Evolutionary conservation across 2,329 filamentous ascomycete species (phyloP), one percentile per base, ranked within the genome.

Genomic region (Claviceps paspali): DNA sequence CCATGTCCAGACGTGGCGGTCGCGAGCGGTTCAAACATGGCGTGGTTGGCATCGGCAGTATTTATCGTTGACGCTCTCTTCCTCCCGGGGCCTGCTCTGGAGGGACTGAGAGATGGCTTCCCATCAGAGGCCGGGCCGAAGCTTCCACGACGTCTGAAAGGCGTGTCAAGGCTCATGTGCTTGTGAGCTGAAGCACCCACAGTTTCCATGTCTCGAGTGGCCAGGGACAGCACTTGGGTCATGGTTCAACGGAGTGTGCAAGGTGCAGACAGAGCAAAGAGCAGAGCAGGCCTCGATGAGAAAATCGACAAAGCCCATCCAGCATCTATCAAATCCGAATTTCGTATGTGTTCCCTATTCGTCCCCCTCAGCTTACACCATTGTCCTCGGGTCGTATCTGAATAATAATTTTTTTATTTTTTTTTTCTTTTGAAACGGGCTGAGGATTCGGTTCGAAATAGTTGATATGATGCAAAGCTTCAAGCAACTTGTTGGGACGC

Each of bases 31-130:
- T 54, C 53, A 35, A 51, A 45, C 40, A 52, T 49, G 37, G 47
- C 49, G 47, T 52, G 55, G 42, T 58, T 64, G n/a, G 60, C 59
- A 41, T 67, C 62, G 15, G 58, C 57, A 28, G 60, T 57, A 43
- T 62, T 60, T 49, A 66, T 62, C 35, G 65, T 61, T 31, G 61
- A 59, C 28, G 63, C 55, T 41, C 67, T 60, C 49, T 68, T 70
- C 46, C 58, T 53, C 31, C 46, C 43, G 26, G 42, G 22, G 15
- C 41, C 33, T 23, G 38, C 29, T 33, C 36, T 30, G 35, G 36
- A 39, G 19, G 40, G 37, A 21, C 35, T 35, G 5, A 41, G 41
- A 18, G 41, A 39, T 4, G 29, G 38, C 29, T 36, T 38, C 14
- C 35, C 37, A 24, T 38, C 43, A 10, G 33, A 28, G n/a, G 40